Conservation (phyloP, 768 basidiomycete genomes). For the Rhodotorula babjevae region DNA sequence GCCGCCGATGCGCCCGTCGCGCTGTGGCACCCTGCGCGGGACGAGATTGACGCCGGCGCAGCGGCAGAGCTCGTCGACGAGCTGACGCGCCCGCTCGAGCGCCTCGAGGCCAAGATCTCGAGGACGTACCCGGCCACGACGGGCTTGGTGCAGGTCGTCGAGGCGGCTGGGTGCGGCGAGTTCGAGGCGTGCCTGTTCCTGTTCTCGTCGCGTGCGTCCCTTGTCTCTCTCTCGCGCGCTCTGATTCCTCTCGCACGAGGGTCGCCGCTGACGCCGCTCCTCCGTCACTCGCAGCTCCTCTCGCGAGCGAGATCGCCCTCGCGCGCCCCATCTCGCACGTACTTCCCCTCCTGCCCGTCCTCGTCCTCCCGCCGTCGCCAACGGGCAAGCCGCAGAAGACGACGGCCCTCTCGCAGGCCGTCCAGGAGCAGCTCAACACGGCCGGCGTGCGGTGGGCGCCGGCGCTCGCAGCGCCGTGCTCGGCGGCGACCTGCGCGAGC, state of each 20-base stretch:
- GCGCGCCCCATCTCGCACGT: constrained; percentile 19
- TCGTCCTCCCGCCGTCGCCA: constrained; percentile 30
- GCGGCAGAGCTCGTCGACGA: neutral
- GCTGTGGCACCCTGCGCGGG: neutral
- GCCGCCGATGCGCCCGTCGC: neutral
- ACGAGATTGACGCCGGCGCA: neutral
- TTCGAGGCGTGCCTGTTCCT: constrained; percentile 19
- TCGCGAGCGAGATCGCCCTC: constrained; percentile 13
- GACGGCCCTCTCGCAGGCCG: constrained; percentile 8
- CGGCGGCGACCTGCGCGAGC: neutral
- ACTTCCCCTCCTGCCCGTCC: constrained; percentile 29
- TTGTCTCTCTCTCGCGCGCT: neutral
- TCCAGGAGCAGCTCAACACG: constrained; percentile 20
- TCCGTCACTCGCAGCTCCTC: constrained; percentile 10
- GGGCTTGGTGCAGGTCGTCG: neutral
- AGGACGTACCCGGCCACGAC: constrained; percentile 12
- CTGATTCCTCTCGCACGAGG: no score
- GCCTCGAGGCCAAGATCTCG: constrained; percentile 23
- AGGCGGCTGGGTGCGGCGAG: neutral
- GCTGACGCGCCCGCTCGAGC: constrained; percentile 9
- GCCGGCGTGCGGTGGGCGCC: constrained; percentile 25
- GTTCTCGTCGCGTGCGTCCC: constrained; percentile 28
- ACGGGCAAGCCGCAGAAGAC: constrained; percentile 33
- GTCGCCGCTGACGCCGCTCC: neutral
- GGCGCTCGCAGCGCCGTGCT: neutral